Base-by-base conservation (phyloP, 2,329 filamentous ascomycete genomes). In the Paecilomyces niveus region DNA sequence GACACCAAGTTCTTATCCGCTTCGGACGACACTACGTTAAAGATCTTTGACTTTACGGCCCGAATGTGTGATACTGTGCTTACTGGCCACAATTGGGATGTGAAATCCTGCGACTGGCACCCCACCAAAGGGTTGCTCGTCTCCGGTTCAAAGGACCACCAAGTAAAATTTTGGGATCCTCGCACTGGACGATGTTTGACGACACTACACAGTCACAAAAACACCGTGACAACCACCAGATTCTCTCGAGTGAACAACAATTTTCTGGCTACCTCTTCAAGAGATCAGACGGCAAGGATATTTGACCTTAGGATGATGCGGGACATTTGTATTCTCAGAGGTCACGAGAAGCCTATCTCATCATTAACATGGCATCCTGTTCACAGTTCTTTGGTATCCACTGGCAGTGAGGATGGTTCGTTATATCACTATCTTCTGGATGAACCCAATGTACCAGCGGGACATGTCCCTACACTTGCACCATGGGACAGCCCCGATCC, bases 251-350 rank as follows among this genome's bases (percentile, higher is more conserved):
- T 90, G 9, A 88, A 90, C 68, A 92, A 90, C 31, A 83, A 88
- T 63, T 88, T 96, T 61, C 83, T 99, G 54, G 94, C 93, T 35
- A 97, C 94, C 0, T 95, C 92, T 32, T 94, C 92, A 51, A 85
- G 94, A 71, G 94, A 99, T 69, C 90, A 96, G 72, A 96, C 90
- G 0, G 92, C 92, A 8, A 86, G 94, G 60, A 86, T 99, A 53
- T 97, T 97, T 68, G 94, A 99, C 72, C 81, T 99, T 58, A 86
- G 94, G 54, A 96, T 96, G 89, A 97, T 99, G 94, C 89, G 94
- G 62, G 94, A 99, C 72, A 92, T 97, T 58, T 90, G 92, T 66
- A 84, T 97, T 53, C 83, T 99, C 22, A 89, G 93, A 65, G 94
- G 94, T 7, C 92, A 97, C 71, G 92, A 97, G 66, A 97, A 97